These are phyloP conservation scores for Rhynchosporium graminicola DNA, from an alignment of 2,329 filamentous ascomycete genomes.

Conservation along the genomic window DNA sequence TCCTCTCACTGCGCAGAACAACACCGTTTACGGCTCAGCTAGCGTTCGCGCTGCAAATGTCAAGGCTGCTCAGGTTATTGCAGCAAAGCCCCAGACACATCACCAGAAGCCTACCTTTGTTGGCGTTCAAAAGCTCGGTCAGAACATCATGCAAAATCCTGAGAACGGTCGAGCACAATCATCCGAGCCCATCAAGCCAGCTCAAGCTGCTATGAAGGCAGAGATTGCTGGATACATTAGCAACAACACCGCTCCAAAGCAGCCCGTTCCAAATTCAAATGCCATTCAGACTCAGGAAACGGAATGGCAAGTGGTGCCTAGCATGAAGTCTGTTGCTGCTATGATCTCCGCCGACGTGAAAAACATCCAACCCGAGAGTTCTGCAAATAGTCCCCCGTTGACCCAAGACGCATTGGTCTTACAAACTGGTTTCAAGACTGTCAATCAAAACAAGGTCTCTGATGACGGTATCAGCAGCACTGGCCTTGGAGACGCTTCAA, in stretches of 20 bases:
- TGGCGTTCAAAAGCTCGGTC: slow-evolving; percentile 4
- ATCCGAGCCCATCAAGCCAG: slow-evolving; percentile 2
- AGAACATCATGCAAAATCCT: neutral
- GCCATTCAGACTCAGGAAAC: neutral
- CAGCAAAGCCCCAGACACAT: neutral
- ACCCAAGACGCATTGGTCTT: slow-evolving; percentile 19
- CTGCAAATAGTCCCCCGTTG: neutral
- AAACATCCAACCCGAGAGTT: slow-evolving; percentile 2
- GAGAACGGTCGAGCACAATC: neutral
- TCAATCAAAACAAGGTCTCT: slow-evolving; percentile 12
- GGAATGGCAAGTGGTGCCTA: slow-evolving; percentile 8
- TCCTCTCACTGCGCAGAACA: neutral
- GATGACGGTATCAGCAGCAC: slow-evolving; percentile 22
- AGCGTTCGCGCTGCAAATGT: slow-evolving; percentile 7
- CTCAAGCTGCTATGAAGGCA: neutral
- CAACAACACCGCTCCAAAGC: neutral
- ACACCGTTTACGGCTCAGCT: neutral
- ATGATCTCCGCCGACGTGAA: slow-evolving; percentile 11
- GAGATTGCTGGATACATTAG: neutral
- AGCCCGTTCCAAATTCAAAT: neutral
- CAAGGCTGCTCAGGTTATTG: neutral
- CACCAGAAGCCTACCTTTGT: neutral
- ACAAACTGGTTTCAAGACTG: slow-evolving; percentile 17
- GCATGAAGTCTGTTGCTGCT: slow-evolving; percentile 2
- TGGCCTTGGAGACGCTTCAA: slow-evolving; percentile 5